Evolutionary conservation across 306 rosid genomes (phyloP), one percentile per base, ranked within the genome.

Genomic region (Prosopis cineraria): DNA sequence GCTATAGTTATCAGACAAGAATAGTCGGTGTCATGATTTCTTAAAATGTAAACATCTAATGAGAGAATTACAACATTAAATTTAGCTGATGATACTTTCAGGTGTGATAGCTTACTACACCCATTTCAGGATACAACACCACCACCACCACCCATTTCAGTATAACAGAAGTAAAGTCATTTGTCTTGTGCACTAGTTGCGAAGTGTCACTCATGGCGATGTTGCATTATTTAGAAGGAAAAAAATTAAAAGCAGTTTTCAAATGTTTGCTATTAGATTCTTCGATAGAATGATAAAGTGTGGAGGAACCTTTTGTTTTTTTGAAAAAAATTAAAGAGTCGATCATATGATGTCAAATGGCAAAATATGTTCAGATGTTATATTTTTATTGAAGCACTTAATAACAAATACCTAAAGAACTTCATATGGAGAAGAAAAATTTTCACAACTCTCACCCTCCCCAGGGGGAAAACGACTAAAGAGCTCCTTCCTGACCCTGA

Each of bases 161-260:
- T 53, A 24, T 22, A 22, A 53, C 62, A 53, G 14, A 53, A 53
- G 31, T 34, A 53, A 45, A 67, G 55, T 30, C 47, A 39, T 29
- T 72, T 73, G 67, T 45, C 60, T 64, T 64, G 68, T 41, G 44
- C n/a, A 43, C 20, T 48, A 41, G 53, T 50, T 64, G 40, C 70
- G 29, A 53, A 62, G 76, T 70, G 65, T 36, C 25, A 47, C 4
- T 29, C 29, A 37, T 58, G 36, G 24, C 31, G 17, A 39, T 67
- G n/a, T 40, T 1, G 22, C 52, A 40, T 39, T 40, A 12, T 39
- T 24, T n/a, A 10, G 19, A 66, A 66, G 70, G 70, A 19, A 34
- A 34, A 7, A 7, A 17, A 6, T 62, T 31, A 8, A 11, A 7
- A 3, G 27, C 9, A 34, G 10, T n/a, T 34, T 9, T 34, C n/a